A percentile compares a stretch with the other conserved stretches of the same genome.
phyloP scores from a whole-genome alignment of 805 yeast genomes.

The Phaffomyces antillensis region DNA sequence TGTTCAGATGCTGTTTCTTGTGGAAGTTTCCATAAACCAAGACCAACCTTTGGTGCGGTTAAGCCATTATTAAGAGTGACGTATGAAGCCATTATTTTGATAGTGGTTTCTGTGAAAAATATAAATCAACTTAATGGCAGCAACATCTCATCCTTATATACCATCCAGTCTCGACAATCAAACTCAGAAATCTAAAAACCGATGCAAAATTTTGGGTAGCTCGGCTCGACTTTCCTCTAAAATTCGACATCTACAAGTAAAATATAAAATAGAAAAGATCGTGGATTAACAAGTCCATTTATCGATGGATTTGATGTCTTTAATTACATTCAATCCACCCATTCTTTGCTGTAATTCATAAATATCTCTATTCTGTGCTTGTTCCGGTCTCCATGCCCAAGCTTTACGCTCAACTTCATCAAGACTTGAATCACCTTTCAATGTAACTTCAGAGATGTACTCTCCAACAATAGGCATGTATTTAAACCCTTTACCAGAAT shows the following conservation, averaged over 20 bases:
- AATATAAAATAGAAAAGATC: not conserved
- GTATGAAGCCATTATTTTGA: constrained; percentile 24
- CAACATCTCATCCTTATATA: too few relatives aligned
- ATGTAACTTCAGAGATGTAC: constrained; percentile 25
- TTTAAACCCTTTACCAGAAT: constrained; percentile 32
- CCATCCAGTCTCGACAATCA: too few relatives aligned
- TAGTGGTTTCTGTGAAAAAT: not conserved
- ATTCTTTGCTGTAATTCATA: constrained; percentile 21
- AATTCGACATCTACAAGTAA: not conserved
- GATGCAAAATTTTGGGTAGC: not conserved
- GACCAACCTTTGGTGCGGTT: constrained; percentile 69
- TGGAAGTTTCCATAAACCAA: constrained; percentile 80
- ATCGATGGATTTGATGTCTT: constrained; percentile 22
- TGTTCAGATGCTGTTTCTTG: constrained; percentile 58
- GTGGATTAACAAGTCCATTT: not conserved
- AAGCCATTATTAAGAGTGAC: constrained; percentile 48
- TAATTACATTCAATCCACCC: constrained; percentile 25
- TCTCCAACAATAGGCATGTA: constrained; percentile 30
- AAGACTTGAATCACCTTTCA: constrained; percentile 25
- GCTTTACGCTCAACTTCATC: constrained; percentile 19
- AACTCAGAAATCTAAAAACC: too few relatives aligned
- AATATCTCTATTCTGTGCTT: constrained; percentile 21
- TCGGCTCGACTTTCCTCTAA: not conserved
- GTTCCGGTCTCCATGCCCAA: constrained; percentile 33
- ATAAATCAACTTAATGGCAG: too few relatives aligned